Conservation (phyloP, 2,329 filamentous ascomycete genomes). For the Mollisia scopiformis region DNA sequence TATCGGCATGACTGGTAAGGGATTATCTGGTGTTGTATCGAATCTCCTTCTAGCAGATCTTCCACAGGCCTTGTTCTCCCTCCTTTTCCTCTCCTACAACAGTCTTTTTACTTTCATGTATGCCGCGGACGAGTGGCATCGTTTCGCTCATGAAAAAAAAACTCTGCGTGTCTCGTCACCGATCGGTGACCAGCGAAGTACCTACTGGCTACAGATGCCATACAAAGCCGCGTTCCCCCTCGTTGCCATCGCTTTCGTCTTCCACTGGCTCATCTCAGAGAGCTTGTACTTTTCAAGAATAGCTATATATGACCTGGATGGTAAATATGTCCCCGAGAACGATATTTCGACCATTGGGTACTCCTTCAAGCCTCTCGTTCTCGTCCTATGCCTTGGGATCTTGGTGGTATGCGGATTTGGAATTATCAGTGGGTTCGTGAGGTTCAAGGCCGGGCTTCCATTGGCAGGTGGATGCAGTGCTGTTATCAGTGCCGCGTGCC, state of each 20-base stretch:
- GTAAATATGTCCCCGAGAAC: too few relatives aligned
- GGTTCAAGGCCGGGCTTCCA: slow-evolving; percentile 1
- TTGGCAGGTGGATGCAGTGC: slow-evolving; percentile 7
- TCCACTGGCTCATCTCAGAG: slow-evolving; percentile 45
- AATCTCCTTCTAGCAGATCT: slow-evolving; percentile 31
- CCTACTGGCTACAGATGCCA: slow-evolving; percentile 41
- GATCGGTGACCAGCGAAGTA: slow-evolving; percentile 34
- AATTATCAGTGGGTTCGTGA: background rate
- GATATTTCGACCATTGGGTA: slow-evolving; percentile 24
- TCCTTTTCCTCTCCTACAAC: slow-evolving; percentile 38
- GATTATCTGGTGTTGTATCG: background rate
- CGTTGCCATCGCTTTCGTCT: slow-evolving; percentile 29
- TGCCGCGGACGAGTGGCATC: slow-evolving; percentile 9
- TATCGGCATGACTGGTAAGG: slow-evolving; percentile 27
- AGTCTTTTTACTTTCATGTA: slow-evolving; percentile 22
- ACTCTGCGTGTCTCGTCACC: slow-evolving; percentile 38
- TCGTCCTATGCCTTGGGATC: background rate
- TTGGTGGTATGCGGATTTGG: background rate
- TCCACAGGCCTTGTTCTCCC: slow-evolving; percentile 35
- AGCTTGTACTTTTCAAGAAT: slow-evolving; percentile 40
- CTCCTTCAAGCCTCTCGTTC: background rate
- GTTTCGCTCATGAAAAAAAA: slow-evolving; percentile 35
- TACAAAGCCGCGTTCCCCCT: slow-evolving; percentile 40
- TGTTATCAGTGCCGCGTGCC: slow-evolving; percentile 10
- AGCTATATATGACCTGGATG: too few relatives aligned